Base-by-base conservation (phyloP, 345 rosid genomes). In the Punica granatum region DNA sequence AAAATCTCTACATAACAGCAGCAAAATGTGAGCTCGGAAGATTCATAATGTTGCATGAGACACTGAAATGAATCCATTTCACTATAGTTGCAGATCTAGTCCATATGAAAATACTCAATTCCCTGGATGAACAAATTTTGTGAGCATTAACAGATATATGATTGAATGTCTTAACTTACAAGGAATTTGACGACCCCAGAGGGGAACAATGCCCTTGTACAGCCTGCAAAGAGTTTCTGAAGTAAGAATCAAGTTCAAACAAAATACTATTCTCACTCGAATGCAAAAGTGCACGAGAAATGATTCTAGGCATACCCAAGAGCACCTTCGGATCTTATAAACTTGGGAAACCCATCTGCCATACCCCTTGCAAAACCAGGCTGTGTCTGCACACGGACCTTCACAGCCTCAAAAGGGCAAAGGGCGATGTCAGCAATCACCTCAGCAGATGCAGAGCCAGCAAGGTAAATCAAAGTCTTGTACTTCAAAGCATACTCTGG, bases 131-230 rank as follows among this genome's bases (percentile, higher is more conserved):
- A 23, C n/a, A 51, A 51, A 46, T 1, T 3, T 6, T 51, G 23
- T 8, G 21, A n/a, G 30, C 30, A 51, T n/a, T n/a, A 8, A n/a
- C 6, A 12, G 25, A 9, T 30, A 15, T 26, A 30, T 30, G 3
- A 56, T 56, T 26, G 0, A 19, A 30, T 28, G 31, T 35, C 44
- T 49, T n/a, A 34, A 81, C 97, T 86, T 81, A 92, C 99, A 95
- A 67, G 99, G 99, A 78, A 92, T 92, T 75, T 95, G 99, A 71
- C 99, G 98, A 56, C 98, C 99, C 98, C 97, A 95, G 7, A 95
- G 94, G 39, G 99, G 99, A 78, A 75, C 98, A 56, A 95, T 61
- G 65, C 98, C 99, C 81, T 92, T 95, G 74, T 95, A 95, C 88
- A 95, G 79, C 72, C 99, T 95, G 86, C 73, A 76, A 64, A 12